Percentiles rank a stretch among this genome's conserved stretches.
Conservation (phyloP, 2,329 filamentous ascomycete species). For the Ceratocystis papillata region DNA sequence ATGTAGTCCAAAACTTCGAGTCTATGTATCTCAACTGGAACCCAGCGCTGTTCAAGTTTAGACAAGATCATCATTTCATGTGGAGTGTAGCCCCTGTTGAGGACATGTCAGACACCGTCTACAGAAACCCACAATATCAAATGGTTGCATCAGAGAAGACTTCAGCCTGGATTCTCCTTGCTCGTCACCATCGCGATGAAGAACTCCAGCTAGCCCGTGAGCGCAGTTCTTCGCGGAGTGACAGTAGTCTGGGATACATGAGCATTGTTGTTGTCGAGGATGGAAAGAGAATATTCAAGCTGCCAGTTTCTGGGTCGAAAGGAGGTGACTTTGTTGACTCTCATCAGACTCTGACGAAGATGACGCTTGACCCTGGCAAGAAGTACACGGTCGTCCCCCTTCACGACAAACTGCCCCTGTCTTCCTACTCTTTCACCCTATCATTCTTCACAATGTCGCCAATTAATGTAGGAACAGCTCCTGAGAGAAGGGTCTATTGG, state of each 20-base stretch:
- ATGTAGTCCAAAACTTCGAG: constrained; percentile 83
- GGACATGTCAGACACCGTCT: constrained; percentile 44
- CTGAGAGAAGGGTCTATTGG: constrained; percentile 47
- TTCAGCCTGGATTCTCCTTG: constrained; percentile 72
- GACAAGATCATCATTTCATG: constrained; percentile 80
- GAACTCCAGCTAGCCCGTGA: constrained; percentile 42
- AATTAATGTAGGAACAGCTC: constrained; percentile 51
- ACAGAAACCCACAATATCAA: constrained; percentile 62
- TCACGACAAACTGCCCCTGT: constrained; percentile 64
- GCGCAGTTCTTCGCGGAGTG: constrained; percentile 9
- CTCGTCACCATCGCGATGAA: constrained; percentile 68
- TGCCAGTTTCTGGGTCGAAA: constrained; percentile 58
- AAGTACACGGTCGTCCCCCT: constrained; percentile 56
- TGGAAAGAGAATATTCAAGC: constrained; percentile 63
- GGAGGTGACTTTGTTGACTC: constrained; percentile 80
- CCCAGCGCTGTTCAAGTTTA: constrained; percentile 64
- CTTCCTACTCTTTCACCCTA: constrained; percentile 73
- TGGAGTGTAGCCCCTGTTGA: constrained; percentile 55
- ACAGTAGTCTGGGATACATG: constrained; percentile 62
- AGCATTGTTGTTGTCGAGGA: constrained; percentile 69
- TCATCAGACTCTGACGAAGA: constrained; percentile 74
- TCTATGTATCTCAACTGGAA: constrained; percentile 98
- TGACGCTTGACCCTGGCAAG: constrained; percentile 37
- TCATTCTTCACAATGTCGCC: constrained; percentile 63
- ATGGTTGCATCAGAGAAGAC: constrained; percentile 48